phyloP scores from a whole-genome alignment of 495 filamentous ascomycete genomes.

The Aspergillus haitiensis region DNA sequence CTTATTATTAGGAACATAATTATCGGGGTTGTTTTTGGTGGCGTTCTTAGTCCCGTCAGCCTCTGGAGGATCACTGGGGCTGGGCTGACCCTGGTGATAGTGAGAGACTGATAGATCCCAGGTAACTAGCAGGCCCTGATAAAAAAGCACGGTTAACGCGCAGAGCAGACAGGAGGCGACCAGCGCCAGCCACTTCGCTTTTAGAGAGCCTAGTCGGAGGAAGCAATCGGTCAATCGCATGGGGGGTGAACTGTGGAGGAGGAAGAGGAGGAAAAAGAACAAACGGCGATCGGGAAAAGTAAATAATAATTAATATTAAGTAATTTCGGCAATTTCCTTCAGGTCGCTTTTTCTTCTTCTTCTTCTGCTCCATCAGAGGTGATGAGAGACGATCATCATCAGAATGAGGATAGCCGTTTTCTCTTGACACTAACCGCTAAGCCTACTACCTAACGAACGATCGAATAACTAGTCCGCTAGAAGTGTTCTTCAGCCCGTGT shows the following conservation, averaged over 20 bases:
- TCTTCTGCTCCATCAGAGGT: no score
- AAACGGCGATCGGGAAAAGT: neutral
- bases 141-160: constrained; percentile 11
- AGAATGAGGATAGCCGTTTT: no score
- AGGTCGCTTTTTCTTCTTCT: no score
- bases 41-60: neutral
- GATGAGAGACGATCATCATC: no score
- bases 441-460: no score
- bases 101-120: constrained; percentile 5
- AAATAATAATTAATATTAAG: no score
- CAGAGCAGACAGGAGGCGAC: constrained; percentile 16
- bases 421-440: no score
- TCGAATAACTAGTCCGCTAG: no score
- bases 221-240: constrained; percentile 12
- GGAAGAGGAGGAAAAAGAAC: neutral
- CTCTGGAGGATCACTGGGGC: neutral
- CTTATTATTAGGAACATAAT: constrained; percentile 3
- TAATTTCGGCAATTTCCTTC: no score
- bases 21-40: neutral
- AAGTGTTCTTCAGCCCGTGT: no score
- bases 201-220: constrained; percentile 3
- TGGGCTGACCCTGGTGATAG: neutral
- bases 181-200: constrained; percentile 19
- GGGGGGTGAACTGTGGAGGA: neutral
- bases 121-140: constrained; percentile 8